Conservation (phyloP, 2,329 filamentous ascomycete species). For the Aspergillus hiratsukae region DNA sequence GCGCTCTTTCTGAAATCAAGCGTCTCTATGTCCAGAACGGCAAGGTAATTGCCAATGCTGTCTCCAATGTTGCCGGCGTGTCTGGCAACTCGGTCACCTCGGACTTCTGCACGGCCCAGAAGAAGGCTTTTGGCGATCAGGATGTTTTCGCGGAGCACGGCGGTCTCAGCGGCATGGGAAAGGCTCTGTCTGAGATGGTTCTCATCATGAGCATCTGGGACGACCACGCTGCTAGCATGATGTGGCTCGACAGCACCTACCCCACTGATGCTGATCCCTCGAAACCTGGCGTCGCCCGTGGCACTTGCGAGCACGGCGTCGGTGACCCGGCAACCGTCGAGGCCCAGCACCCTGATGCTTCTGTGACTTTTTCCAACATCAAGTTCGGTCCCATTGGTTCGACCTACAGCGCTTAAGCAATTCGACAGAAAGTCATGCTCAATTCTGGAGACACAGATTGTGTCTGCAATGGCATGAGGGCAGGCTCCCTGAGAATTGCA, state of each 20-base stretch:
- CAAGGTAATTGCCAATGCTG: conserved; percentile 53
- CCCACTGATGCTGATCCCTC: conserved; percentile 45
- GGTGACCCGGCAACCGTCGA: conserved; percentile 52
- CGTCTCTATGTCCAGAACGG: conserved; percentile 63
- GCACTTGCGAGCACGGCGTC: conserved; percentile 49
- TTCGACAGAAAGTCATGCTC: background rate
- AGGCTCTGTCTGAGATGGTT: conserved; percentile 54
- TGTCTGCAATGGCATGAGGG: background rate
- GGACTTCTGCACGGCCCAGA: conserved; percentile 54
- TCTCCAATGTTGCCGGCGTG: conserved; percentile 43
- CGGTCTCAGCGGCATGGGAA: conserved; percentile 51
- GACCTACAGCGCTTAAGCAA: conserved; percentile 37
- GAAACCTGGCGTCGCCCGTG: conserved; percentile 48
- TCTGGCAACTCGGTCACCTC: conserved; percentile 52
- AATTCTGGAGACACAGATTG: background rate
- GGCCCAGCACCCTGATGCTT: conserved; percentile 41
- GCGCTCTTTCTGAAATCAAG: conserved; percentile 56
- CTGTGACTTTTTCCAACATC: conserved; percentile 57
- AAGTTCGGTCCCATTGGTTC: conserved; percentile 54
- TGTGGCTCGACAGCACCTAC: conserved; percentile 67
- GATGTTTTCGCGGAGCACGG: conserved; percentile 51
- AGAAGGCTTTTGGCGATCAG: conserved; percentile 52
- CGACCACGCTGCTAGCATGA: conserved; percentile 64
- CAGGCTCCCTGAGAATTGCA: background rate
- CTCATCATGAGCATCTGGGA: conserved; percentile 59